Percentiles rank a stretch among this genome's conserved stretches.
These are phyloP conservation scores for Lepidium africanum DNA, from an alignment of 345 rosid genomes.

Conservation along the genomic window DNA sequence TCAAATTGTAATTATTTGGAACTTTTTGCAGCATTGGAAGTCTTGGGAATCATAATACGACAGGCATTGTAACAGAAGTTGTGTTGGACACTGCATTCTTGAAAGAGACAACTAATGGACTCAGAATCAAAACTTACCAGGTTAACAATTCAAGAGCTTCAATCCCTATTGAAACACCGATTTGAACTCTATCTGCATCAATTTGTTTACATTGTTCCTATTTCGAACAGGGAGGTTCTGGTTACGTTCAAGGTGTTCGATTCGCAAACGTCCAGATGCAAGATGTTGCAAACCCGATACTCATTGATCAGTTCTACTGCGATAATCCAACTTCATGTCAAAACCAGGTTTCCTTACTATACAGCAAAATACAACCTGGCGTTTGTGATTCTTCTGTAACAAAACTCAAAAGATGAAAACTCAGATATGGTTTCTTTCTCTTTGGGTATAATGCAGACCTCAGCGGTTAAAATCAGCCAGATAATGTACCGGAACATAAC, in stretches of 20 bases:
- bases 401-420: constrained; percentile 5
- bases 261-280: constrained; percentile 84
- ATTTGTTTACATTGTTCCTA: not conserved
- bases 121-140: constrained; percentile 99
- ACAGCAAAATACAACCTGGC: not conserved
- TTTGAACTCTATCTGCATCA: not conserved
- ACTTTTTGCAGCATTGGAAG: constrained; percentile 71
- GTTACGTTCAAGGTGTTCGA: constrained; percentile 73
- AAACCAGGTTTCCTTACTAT: constrained; percentile 57
- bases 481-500: constrained; percentile 83
- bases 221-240: constrained; percentile 72
- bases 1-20: not conserved
- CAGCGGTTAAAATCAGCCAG: constrained; percentile 79
- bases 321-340: constrained; percentile 73
- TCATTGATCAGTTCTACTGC: constrained; percentile 98
- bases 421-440: not conserved
- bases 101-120: constrained; percentile 77
- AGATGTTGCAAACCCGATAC: constrained; percentile 77
- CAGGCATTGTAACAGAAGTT: constrained; percentile 72
- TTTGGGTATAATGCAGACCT: constrained; percentile 43
- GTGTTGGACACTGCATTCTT: constrained; percentile 89
- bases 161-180: not conserved
- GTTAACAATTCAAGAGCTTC: constrained; percentile 29
- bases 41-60: constrained; percentile 83
- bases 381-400: not conserved